A percentile compares a stretch with the other conserved stretches of the same genome.
These are phyloP conservation scores for Lachancea fermentati DNA, from an alignment of 805 yeast genomes.

Conservation along the genomic window DNA sequence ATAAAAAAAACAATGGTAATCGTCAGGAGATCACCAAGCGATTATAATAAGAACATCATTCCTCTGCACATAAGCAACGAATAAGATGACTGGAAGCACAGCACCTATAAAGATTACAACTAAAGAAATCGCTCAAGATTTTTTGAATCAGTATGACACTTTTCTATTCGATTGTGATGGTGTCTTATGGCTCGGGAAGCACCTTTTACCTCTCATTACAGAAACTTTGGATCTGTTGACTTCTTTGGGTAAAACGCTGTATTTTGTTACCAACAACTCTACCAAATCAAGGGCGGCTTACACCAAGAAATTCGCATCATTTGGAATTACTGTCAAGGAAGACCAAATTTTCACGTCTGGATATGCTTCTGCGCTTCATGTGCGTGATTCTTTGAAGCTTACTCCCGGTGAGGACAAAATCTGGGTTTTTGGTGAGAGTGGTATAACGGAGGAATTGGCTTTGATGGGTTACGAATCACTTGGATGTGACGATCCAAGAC, in stretches of 20 bases:
- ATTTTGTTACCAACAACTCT: slow-evolving; percentile 94
- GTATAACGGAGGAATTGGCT: slow-evolving; percentile 73
- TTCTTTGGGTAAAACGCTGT: slow-evolving; percentile 52
- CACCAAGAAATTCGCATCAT: slow-evolving; percentile 64
- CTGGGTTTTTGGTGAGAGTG: slow-evolving; percentile 85
- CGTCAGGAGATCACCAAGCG: not conserved
- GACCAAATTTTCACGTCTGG: slow-evolving; percentile 88
- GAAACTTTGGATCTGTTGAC: slow-evolving; percentile 67
- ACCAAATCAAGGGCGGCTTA: slow-evolving; percentile 82
- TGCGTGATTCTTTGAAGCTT: slow-evolving; percentile 67
- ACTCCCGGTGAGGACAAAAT: slow-evolving; percentile 68
- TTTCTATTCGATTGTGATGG: slow-evolving; percentile 97
- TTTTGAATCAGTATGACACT: slow-evolving; percentile 69
- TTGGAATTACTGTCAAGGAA: slow-evolving; percentile 37
- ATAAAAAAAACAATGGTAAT: no score
- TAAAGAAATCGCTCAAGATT: slow-evolving; percentile 42
- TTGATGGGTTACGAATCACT: slow-evolving; percentile 68
- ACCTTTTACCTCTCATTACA: slow-evolving; percentile 65
- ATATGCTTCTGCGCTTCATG: slow-evolving; percentile 84
- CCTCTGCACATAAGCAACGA: no score
- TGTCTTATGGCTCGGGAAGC: slow-evolving; percentile 88
- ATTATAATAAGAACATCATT: no score
- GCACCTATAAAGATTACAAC: slow-evolving; percentile 43
- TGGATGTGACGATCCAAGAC: slow-evolving; percentile 76
- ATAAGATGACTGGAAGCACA: slow-evolving; percentile 12